A percentile compares a stretch with the other conserved stretches of the same genome.
Evolutionary conservation across 208 protist species (phyloP).

Genomic region (Leishmania major): DNA sequence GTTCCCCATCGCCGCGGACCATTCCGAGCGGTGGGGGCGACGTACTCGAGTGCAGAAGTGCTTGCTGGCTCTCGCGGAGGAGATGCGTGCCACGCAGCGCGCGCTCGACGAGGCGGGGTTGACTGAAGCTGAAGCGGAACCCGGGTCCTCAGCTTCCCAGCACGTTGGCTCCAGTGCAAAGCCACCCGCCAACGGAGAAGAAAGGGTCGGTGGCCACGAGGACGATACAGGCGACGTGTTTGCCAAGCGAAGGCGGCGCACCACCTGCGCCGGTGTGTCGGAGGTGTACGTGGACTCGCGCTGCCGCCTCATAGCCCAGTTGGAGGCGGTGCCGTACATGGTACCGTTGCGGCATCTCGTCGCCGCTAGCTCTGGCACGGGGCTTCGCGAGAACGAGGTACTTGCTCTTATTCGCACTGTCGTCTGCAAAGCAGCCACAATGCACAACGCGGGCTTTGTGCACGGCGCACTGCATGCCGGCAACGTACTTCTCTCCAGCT

Average conservation of each 20-base stretch:
- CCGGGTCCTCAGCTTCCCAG: not conserved
- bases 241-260: conserved; percentile 1
- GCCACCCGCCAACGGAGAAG: not conserved
- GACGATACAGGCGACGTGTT: not conserved
- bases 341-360: conserved; percentile 70
- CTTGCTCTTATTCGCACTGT: conserved; percentile 56
- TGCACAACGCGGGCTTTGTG: conserved; percentile 67
- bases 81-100: conserved; percentile 28
- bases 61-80: conserved; percentile 21
- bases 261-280: conserved; percentile 53
- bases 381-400: conserved; percentile 43
- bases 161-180: not conserved
- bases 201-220: not conserved
- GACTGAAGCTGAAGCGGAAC: conserved; percentile 13
- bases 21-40: conserved; percentile 19
- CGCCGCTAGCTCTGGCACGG: conserved; percentile 35
- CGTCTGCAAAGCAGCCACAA: conserved; percentile 36
- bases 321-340: conserved; percentile 61
- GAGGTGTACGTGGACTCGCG: conserved; percentile 60
- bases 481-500: conserved; percentile 74
- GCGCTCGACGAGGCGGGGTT: conserved; percentile 26
- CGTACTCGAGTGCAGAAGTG: conserved; percentile 18
- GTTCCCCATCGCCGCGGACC: conserved; percentile 21
- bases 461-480: conserved; percentile 81
- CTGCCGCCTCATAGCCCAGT: conserved; percentile 60